Percentiles rank a stretch among this genome's conserved stretches.
These are phyloP conservation scores for Alternaria incomplexa DNA, from an alignment of 2,329 filamentous ascomycete species.

Conservation along the genomic window DNA sequence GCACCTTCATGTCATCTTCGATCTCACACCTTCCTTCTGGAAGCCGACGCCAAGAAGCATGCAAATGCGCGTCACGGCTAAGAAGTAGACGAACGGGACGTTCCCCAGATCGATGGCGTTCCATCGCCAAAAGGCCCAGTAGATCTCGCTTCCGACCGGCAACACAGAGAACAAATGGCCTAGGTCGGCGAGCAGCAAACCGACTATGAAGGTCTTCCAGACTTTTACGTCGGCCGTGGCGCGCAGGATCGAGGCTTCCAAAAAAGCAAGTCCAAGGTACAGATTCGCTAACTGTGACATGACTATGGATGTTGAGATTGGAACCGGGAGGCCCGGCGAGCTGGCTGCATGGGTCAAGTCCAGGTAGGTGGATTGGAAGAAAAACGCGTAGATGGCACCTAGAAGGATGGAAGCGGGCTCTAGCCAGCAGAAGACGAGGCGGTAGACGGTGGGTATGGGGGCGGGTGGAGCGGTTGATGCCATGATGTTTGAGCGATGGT, in stretches of 20 bases:
- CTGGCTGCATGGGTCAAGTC: conserved; percentile 65
- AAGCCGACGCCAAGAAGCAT: conserved; percentile 40
- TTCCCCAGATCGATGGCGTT: conserved; percentile 73
- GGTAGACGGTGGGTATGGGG: conserved; percentile 66
- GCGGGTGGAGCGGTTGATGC: conserved; percentile 37
- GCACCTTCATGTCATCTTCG: conserved; percentile 17
- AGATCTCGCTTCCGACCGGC: conserved; percentile 65
- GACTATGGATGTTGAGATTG: conserved; percentile 68
- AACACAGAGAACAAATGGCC: conserved; percentile 74
- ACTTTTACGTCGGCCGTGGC: conserved; percentile 71
- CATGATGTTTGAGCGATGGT: conserved; percentile 16
- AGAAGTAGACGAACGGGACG: conserved; percentile 72
- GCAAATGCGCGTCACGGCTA: conserved; percentile 52
- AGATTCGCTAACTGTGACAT: conserved; percentile 79
- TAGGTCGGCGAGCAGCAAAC: conserved; percentile 74
- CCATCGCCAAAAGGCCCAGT: conserved; percentile 68
- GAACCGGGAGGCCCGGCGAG: conserved; percentile 55
- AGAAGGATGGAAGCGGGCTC: conserved; percentile 65
- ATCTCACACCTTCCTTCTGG: not conserved
- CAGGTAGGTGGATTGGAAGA: conserved; percentile 64
- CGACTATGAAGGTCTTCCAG: conserved; percentile 71
- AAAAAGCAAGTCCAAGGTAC: conserved; percentile 77
- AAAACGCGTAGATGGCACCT: conserved; percentile 61
- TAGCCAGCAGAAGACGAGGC: conserved; percentile 75
- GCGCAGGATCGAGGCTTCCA: conserved; percentile 77